Evolutionary conservation across 768 basidiomycete genomes (phyloP).

Genomic region (Suillus sp.): DNA sequence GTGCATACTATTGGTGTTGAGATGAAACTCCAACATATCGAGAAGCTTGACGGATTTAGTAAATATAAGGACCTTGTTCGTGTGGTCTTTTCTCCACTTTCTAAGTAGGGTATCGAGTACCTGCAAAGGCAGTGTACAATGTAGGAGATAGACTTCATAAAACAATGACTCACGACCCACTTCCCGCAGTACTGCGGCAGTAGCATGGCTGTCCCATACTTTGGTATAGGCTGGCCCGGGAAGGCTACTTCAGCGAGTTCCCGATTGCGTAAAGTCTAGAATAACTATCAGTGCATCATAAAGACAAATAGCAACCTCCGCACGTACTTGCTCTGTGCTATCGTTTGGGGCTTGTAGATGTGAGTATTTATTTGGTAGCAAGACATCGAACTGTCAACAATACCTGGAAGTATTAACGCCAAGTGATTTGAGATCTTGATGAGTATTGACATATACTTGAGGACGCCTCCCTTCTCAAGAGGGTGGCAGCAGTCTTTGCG

Average conservation of each 20-base stretch:
- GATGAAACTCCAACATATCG: conserved; percentile 80
- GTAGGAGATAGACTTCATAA: not conserved
- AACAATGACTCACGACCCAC: conserved; percentile 60
- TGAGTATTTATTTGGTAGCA: conserved; percentile 6
- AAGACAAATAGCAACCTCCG: not conserved
- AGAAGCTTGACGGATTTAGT: conserved; percentile 91
- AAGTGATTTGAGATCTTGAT: conserved; percentile 91
- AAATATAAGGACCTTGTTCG: conserved; percentile 91
- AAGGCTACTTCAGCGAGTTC: conserved; percentile 65
- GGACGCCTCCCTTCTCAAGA: conserved; percentile 51
- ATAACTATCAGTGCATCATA: conserved; percentile 6
- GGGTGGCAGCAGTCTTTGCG: conserved; percentile 61
- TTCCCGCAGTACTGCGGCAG: conserved; percentile 77
- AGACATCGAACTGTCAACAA: conserved; percentile 11
- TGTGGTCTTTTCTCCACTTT: conserved; percentile 62
- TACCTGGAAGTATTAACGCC: conserved; percentile 82
- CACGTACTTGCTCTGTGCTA: conserved; percentile 62
- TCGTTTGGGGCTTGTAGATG: conserved; percentile 59
- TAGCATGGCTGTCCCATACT: conserved; percentile 63
- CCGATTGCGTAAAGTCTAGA: conserved; percentile 55
- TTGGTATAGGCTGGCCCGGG: conserved; percentile 54
- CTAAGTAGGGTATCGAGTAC: conserved; percentile 66
- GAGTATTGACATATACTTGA: conserved; percentile 79
- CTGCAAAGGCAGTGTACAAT: conserved; percentile 38
- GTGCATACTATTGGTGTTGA: conserved; percentile 53